phyloP scores from a whole-genome alignment of 805 yeast genomes.

The Kodamaea lidongshanica region DNA sequence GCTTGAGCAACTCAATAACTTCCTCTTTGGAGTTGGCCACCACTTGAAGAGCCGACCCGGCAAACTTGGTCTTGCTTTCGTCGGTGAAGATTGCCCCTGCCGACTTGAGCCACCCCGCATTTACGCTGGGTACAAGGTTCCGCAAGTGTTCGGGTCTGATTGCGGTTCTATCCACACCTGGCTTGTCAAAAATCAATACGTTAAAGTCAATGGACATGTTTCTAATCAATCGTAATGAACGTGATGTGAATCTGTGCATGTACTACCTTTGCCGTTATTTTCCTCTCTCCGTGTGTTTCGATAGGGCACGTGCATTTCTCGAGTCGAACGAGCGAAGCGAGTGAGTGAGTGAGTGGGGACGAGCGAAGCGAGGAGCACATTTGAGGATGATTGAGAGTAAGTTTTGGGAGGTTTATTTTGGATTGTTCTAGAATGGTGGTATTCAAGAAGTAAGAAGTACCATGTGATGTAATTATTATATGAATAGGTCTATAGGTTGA shows the following conservation, averaged over 20 bases:
- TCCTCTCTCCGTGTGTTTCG: not conserved
- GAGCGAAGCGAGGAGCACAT: not conserved
- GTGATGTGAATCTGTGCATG: conserved; percentile 2
- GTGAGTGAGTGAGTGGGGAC: too few relatives aligned
- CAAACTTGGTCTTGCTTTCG: conserved; percentile 44
- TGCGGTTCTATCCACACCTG: conserved; percentile 50
- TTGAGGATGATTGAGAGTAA: too few relatives aligned
- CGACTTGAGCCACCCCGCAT: conserved; percentile 32
- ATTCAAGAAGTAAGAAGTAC: too few relatives aligned
- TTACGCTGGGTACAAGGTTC: conserved; percentile 37
- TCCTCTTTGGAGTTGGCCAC: conserved; percentile 62
- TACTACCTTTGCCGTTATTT: not conserved
- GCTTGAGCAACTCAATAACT: conserved; percentile 54
- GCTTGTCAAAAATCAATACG: conserved; percentile 65
- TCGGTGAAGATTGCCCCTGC: conserved; percentile 42
- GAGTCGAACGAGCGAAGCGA: too few relatives aligned
- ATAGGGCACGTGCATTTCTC: too few relatives aligned
- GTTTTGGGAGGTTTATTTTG: too few relatives aligned
- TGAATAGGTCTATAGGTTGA: too few relatives aligned
- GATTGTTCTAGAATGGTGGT: too few relatives aligned
- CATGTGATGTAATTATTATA: too few relatives aligned
- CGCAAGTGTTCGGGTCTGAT: conserved; percentile 51
- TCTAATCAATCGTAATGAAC: conserved; percentile 1
- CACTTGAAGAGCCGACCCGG: conserved; percentile 62
- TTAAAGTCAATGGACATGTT: conserved; percentile 27